phyloP scores from a whole-genome alignment of 2,329 filamentous ascomycete genomes.

The Orbilia quercus region DNA sequence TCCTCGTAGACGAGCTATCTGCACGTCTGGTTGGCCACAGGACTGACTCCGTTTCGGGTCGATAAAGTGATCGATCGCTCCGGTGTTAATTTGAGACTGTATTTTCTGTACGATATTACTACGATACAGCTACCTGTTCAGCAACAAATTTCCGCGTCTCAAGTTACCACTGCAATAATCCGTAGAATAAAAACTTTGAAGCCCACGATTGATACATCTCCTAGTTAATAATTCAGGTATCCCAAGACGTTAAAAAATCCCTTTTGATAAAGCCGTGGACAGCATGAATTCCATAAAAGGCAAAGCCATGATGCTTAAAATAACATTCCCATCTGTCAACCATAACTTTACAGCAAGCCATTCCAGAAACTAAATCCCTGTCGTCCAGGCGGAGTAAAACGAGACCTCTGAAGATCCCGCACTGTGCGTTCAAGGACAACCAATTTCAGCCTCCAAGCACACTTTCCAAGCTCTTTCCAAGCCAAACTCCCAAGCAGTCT shows the following conservation, averaged over 20 bases:
- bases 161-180: too few relatives aligned
- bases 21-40: too few relatives aligned
- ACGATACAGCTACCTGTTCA: too few relatives aligned
- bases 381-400: conserved; percentile 43
- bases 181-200: too few relatives aligned
- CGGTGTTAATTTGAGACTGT: too few relatives aligned
- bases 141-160: too few relatives aligned
- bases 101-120: too few relatives aligned
- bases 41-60: too few relatives aligned
- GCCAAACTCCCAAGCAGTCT: neutral
- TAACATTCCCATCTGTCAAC: conserved; percentile 27
- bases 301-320: conserved; percentile 36
- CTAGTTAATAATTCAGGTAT: too few relatives aligned
- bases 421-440: conserved; percentile 7
- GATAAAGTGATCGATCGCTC: too few relatives aligned
- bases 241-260: neutral
- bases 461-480: too few relatives aligned
- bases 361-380: conserved; percentile 40
- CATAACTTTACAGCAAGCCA: conserved; percentile 31
- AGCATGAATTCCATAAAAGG: conserved; percentile 1
- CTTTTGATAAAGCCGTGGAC: neutral
- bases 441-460: conserved; percentile 36
- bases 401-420: conserved; percentile 7
- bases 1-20: neutral
- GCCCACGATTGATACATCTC: too few relatives aligned